These are phyloP conservation scores for Boletus rufocinnamomeus DNA, from an alignment of 768 basidiomycete genomes.

Conservation along the genomic window DNA sequence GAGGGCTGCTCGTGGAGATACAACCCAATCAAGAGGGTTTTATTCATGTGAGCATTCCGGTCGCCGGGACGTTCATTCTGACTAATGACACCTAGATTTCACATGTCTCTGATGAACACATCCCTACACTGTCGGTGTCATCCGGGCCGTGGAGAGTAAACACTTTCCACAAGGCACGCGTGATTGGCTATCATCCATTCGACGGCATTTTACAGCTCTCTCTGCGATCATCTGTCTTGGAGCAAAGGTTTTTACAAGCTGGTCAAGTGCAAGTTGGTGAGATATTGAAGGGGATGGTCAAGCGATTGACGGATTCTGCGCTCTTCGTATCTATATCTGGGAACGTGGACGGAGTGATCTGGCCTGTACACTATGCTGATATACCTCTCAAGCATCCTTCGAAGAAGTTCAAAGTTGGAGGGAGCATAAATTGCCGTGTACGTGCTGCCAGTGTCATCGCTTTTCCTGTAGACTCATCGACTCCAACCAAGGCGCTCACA, in stretches of 20 bases:
- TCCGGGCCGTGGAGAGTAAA: conserved; percentile 81
- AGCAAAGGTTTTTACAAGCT: conserved; percentile 84
- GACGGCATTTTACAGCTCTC: conserved; percentile 92
- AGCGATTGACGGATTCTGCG: conserved; percentile 75
- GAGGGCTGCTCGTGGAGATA: conserved; percentile 75
- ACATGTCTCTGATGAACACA: conserved; percentile 87
- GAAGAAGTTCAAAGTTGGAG: conserved; percentile 83
- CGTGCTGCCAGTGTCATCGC: conserved; percentile 25
- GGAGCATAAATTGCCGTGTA: conserved; percentile 83
- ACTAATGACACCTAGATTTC: conserved; percentile 66
- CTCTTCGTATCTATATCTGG: conserved; percentile 87
- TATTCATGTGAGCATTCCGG: conserved; percentile 69
- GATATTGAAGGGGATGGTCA: conserved; percentile 83
- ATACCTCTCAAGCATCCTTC: conserved; percentile 92
- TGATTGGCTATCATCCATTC: conserved; percentile 80
- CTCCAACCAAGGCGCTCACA: conserved; percentile 68
- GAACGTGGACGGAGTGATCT: conserved; percentile 88
- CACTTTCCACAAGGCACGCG: conserved; percentile 80
- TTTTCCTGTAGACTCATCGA: neutral
- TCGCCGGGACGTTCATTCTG: neutral
- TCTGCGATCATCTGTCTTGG: conserved; percentile 76
- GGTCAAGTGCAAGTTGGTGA: conserved; percentile 84
- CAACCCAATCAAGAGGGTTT: conserved; percentile 71
- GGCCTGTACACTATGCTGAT: conserved; percentile 95
- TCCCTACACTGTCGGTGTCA: conserved; percentile 68